phyloP scores from a whole-genome alignment of 2,329 filamentous ascomycete species.

The Aspergillus puulaauensis region DNA sequence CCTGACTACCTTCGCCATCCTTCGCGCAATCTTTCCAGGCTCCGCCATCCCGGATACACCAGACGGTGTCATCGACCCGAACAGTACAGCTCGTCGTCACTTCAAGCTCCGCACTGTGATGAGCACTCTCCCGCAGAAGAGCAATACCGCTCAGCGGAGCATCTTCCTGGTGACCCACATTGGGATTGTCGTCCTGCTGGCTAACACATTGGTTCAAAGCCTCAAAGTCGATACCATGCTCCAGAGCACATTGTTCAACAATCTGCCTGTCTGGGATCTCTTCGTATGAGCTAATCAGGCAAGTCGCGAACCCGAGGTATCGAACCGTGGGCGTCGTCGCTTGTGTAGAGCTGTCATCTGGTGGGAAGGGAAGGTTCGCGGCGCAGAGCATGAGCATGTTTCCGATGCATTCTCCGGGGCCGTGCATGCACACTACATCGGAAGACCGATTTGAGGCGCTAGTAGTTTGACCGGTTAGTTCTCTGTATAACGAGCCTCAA shows the following conservation, averaged over 20 bases:
- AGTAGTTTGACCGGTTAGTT: conserved; percentile 6
- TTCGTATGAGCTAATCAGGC: conserved; percentile 72
- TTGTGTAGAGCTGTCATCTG: conserved; percentile 20
- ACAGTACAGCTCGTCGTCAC: conserved; percentile 76
- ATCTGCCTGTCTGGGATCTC: conserved; percentile 76
- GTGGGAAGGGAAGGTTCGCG: conserved; percentile 58
- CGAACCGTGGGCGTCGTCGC: conserved; percentile 68
- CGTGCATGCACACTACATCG: conserved; percentile 85
- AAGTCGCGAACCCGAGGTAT: conserved; percentile 91
- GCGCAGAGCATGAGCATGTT: conserved; percentile 95
- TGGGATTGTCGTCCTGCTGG: conserved; percentile 69
- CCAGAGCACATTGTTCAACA: conserved; percentile 81
- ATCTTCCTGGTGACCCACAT: conserved; percentile 56
- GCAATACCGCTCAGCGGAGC: conserved; percentile 54
- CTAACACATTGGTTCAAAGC: conserved; percentile 79
- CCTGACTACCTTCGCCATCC: conserved; percentile 56
- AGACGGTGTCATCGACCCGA: conserved; percentile 72
- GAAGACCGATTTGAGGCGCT: conserved; percentile 70
- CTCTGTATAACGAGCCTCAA: neutral
- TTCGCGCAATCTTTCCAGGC: conserved; percentile 76
- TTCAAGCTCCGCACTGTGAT: conserved; percentile 58
- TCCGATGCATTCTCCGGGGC: conserved; percentile 84
- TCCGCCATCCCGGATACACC: conserved; percentile 79
- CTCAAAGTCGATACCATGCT: conserved; percentile 84
- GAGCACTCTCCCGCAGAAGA: conserved; percentile 46